Base-by-base conservation (phyloP, 179 eudicot genomes). In the Gypsophila paniculata region DNA sequence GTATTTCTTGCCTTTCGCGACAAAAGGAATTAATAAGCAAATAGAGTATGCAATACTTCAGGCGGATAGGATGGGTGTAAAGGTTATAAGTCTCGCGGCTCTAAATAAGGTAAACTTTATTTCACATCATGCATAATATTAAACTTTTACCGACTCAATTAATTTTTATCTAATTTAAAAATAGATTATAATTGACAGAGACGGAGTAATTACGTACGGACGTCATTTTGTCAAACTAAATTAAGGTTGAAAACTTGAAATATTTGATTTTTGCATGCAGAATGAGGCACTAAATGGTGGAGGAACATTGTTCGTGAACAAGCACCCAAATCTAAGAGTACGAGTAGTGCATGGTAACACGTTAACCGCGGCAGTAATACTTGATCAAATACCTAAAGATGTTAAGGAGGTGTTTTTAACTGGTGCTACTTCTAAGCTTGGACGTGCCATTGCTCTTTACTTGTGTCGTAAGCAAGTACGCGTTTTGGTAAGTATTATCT, bases 321-420 rank as follows among this genome's bases (percentile, higher is more conserved):
- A 87, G 76, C 96, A 88, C 69, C 97, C 97, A 0, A 74, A 90
- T 74, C 83, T 94, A 46, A 87, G 69, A 74, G 93, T 94, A 10
- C 72, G 97, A 49, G 90, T 91, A 32, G 99, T 89, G 61, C 99
- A 94, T 76, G 99, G 99, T 12, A 94, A 94, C 81, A 94, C 99
- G 32, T 74, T 94, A 36, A 91, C 96, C 8, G 91, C 96, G 0
- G 97, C 92, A 32, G 95, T 86, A 32, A 85, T 86, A 23, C 87
- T 93, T 7, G 52, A 91, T 51, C 86, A 87, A 67, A 75, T 93
- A 22, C 88, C 89, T 59, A 25, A 71, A 15, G 84, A 91, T 58
- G 90, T 73, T 0, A 74, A 83, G 19, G 93, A 91, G 70, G 97
- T 93, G 5, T 93, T 93, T 78, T 64, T 93, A 67, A 85, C 92